Evolutionary conservation across 1,284 basidiomycete genomes (phyloP).

Genomic region (Meripilus lineatus): DNA sequence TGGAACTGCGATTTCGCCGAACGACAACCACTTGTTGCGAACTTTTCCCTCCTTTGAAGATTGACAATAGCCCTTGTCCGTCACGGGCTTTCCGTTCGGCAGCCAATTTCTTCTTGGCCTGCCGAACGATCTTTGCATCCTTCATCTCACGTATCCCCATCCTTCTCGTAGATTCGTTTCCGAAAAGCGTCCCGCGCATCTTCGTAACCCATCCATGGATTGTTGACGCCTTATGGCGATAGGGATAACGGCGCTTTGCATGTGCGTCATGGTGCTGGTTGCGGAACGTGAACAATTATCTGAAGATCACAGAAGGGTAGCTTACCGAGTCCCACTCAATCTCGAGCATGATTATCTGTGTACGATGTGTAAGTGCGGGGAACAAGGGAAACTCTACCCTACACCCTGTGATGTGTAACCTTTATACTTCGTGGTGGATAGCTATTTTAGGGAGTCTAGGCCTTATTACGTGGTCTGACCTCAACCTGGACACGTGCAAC

Average conservation of each 20-base stretch:
- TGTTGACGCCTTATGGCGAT: slow-evolving; percentile 52
- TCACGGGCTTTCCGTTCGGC: slow-evolving; percentile 12
- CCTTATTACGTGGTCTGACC: too few relatives aligned
- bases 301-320: not conserved
- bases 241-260: slow-evolving; percentile 25
- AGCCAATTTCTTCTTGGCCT: slow-evolving; percentile 17
- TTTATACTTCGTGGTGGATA: too few relatives aligned
- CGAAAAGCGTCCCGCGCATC: slow-evolving; percentile 66
- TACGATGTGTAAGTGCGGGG: not conserved
- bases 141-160: slow-evolving; percentile 38
- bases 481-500: too few relatives aligned
- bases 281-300: not conserved
- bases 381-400: not conserved
- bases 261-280: slow-evolving; percentile 29
- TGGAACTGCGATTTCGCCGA: not conserved
- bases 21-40: slow-evolving; percentile 7
- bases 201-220: slow-evolving; percentile 79
- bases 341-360: slow-evolving; percentile 24
- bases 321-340: slow-evolving; percentile 40
- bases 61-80: slow-evolving; percentile 10
- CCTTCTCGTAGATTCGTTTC: slow-evolving; percentile 56
- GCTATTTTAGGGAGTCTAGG: too few relatives aligned
- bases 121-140: slow-evolving; percentile 24
- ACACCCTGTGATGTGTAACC: too few relatives aligned
- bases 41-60: slow-evolving; percentile 12